Conservation (phyloP, 208 protist genomes). For the Acanthamoeba castellanii region DNA sequence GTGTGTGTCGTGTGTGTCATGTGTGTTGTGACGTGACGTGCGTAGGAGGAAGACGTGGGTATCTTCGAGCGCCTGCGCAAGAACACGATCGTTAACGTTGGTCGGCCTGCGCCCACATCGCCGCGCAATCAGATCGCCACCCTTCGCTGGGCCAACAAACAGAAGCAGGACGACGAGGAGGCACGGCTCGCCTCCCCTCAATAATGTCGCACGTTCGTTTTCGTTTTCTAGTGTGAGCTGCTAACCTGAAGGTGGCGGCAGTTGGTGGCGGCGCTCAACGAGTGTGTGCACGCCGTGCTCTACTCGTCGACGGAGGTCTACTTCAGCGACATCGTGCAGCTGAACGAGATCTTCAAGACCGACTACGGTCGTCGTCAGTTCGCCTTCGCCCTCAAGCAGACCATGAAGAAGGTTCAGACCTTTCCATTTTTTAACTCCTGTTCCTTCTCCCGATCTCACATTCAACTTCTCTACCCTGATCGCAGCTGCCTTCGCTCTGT, state of each 20-base stretch:
- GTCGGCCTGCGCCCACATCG: not conserved
- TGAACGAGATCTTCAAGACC: conserved; percentile 64
- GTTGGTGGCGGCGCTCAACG: conserved; percentile 53
- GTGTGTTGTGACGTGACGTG: not conserved
- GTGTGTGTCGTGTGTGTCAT: too few species aligned
- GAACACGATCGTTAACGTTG: not conserved
- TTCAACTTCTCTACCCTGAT: too few species aligned
- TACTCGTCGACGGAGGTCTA: conserved; percentile 50
- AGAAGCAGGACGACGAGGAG: not conserved
- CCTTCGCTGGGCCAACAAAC: conserved; percentile 1
- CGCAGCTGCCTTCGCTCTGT: conserved; percentile 21
- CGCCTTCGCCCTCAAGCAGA: conserved; percentile 48
- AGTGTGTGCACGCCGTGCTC: conserved; percentile 46
- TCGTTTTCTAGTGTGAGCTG: not conserved
- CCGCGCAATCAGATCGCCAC: conserved; percentile 8
- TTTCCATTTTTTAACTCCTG: not conserved
- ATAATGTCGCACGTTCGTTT: not conserved
- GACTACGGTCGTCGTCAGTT: conserved; percentile 66
- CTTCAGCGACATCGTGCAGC: conserved; percentile 69
- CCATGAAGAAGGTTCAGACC: not conserved
- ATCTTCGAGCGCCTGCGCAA: conserved; percentile 20
- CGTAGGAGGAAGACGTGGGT: not conserved
- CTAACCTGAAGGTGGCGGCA: not conserved
- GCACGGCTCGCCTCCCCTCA: not conserved
- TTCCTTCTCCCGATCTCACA: not conserved